Base-by-base conservation (phyloP, 2,329 filamentous ascomycete genomes). In the Dactylellina leptospora region DNA sequence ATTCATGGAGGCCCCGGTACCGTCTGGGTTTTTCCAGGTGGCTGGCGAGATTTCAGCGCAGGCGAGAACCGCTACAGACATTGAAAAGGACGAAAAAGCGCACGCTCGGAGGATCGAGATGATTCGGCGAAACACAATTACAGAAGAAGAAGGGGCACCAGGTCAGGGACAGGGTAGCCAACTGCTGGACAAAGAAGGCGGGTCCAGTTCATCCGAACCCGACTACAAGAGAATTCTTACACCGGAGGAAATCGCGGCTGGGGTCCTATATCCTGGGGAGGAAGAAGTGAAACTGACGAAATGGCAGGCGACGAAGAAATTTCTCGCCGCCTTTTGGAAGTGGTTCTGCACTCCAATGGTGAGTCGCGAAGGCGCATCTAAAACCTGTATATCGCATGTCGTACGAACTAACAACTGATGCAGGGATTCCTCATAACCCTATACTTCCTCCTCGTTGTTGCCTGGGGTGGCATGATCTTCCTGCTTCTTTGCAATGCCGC, bases 381-480 rank as follows among this genome's bases (percentile, higher is more conserved):
- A 27, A 51, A 20, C n/a, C 16, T 28, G 16, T 59, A 18, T 45
- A 38, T 9, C 6, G 16, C 2, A 50, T 20, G 25, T n/a, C n/a
- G n/a, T n/a, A n/a, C n/a, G n/a, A n/a, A 40, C 55, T 69, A 50
- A 69, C 48, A 25, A n/a, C 28, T 38, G 25, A 28, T 50, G 4
- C 18, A 76, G 75, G 91, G 92, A 1, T 92, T 95, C 78, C 81
- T 91, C 59, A 85, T 93, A 40, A 90, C 88, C 1, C 79, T 96
- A 4, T 96, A 96, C 79, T 87, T 89, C 10, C 84, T 95, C 64
- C 93, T 93, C 74, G 51, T 96, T 18, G 86, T 96, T 8, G 92
- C 90, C 0, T 96, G 92, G 92, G 92, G 92, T 55, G 91, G 90
- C 66, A 96, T 96, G 92, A 84, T 96, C 30, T 96, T 96, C 80